phyloP scores from a whole-genome alignment of 495 filamentous ascomycete species.

The Xylaria longipes region DNA sequence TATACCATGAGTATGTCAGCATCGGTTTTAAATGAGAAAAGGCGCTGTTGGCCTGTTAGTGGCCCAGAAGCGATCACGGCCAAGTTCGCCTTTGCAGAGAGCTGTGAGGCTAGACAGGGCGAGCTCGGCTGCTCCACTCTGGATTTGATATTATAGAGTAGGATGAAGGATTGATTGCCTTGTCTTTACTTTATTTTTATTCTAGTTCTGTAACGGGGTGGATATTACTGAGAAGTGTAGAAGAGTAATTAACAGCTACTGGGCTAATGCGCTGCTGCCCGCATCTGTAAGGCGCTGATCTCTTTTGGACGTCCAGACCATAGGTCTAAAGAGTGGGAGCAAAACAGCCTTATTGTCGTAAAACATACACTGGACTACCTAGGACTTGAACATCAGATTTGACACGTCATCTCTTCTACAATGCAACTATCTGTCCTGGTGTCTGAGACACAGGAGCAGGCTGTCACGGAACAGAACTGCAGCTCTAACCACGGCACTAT shows the following conservation, averaged over 20 bases:
- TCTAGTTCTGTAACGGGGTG: no score
- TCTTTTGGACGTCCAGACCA: background rate
- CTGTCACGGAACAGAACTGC: no score
- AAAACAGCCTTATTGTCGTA: background rate
- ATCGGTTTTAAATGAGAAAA: background rate
- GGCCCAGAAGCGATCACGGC: background rate
- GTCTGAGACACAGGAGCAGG: background rate
- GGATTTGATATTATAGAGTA: background rate
- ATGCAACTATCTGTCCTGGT: background rate
- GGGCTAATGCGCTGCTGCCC: background rate
- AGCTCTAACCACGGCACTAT: no score
- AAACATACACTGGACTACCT: background rate
- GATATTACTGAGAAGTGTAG: background rate
- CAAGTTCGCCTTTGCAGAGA: background rate
- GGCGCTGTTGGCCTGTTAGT: background rate
- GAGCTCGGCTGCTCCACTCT: background rate
- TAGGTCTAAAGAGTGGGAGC: background rate
- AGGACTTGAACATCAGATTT: background rate
- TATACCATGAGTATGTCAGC: background rate
- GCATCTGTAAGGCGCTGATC: background rate
- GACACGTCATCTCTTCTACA: background rate
- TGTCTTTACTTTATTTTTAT: background rate
- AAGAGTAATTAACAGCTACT: background rate
- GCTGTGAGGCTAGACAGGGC: background rate
- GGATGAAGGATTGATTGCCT: background rate